Evolutionary conservation across 768 basidiomycete species (phyloP), one percentile per base, ranked within the genome.

Genomic region (Rhizopogon roseolus): DNA sequence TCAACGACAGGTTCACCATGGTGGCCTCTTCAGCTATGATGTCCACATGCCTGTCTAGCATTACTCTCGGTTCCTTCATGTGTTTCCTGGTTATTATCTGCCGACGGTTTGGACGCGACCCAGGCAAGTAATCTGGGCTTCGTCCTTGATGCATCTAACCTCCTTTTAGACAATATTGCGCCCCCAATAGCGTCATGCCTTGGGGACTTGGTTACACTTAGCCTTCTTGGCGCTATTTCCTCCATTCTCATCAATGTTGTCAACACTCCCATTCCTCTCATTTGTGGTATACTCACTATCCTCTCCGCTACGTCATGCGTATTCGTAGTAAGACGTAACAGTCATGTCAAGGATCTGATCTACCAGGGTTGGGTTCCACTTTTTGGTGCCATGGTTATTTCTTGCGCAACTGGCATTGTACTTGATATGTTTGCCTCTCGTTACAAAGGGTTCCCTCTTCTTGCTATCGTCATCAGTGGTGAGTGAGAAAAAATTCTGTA

Each of bases 41-140:
- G 13, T 81, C 93, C 1, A 85, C 94, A 0, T 86, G 86, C 50
- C 65, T 89, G 11, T 90, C 90, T 9, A 84, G 87, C 57, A 68
- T 89, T 4, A 62, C 93, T 1, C 80, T 98, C 1, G 97, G 96
- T 4, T 89, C 88, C 0, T 97, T 99, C 71, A 98, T 98, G 93
- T 90, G 88, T 62, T 68, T 73, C 19, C 79, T 98, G 28, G 81
- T 98, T 46, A 78, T 98, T 19, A 49, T 89, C 1, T 94, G 93
- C 65, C 76, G 91, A 49, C 79, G 75, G 62, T 82, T 80, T 57
- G 81, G 85, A 5, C 80, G 86, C 40, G 88, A 99, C 69, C 97
- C 97, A 52, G 95, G 93, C 86, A 62, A 43, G 76, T 60, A 9
- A 32, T 41, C 45, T 13, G 25, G 16, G 11, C 27, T 22, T 19